phyloP scores from a whole-genome alignment of 495 filamentous ascomycete species.

The Penicillium subrubescens region DNA sequence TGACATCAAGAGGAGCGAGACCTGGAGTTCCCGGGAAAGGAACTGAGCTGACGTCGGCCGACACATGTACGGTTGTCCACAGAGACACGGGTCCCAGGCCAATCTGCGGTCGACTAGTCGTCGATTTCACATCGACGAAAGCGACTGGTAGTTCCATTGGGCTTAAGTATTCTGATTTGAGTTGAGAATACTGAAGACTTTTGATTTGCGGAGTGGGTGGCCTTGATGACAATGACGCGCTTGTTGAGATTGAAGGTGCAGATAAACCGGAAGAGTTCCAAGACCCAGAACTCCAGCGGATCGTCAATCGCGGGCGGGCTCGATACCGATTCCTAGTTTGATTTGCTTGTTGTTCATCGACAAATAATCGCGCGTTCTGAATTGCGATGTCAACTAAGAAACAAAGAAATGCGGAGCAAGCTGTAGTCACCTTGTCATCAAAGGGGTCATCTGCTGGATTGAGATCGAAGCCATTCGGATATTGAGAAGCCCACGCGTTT shows the following conservation, averaged over 20 bases:
- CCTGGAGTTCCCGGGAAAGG: conserved; percentile 14
- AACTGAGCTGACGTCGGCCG: conserved; percentile 26
- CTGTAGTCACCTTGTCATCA: conserved; percentile 17
- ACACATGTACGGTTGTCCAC: conserved; percentile 28
- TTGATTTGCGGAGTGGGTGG: neutral
- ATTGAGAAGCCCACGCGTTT: neutral
- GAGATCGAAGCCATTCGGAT: neutral
- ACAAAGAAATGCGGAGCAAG: neutral
- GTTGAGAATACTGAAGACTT: neutral
- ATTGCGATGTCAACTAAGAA: neutral
- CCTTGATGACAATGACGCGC: neutral
- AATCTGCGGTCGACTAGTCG: conserved; percentile 14
- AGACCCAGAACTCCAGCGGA: conserved; percentile 33
- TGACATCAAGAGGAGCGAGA: conserved; percentile 26
- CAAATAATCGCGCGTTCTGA: neutral
- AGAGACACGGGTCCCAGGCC: conserved; percentile 16
- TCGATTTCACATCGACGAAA: conserved; percentile 23
- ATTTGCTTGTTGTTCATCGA: neutral
- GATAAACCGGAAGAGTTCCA: conserved; percentile 9
- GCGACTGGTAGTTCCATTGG: conserved; percentile 26
- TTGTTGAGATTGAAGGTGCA: conserved; percentile 1
- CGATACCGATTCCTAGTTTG: neutral
- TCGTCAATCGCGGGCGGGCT: neutral
- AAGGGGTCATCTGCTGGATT: conserved; percentile 21
- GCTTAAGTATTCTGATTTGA: conserved; percentile 2